Conservation (phyloP, 768 basidiomycete species). For the Mycena belliarum region DNA sequence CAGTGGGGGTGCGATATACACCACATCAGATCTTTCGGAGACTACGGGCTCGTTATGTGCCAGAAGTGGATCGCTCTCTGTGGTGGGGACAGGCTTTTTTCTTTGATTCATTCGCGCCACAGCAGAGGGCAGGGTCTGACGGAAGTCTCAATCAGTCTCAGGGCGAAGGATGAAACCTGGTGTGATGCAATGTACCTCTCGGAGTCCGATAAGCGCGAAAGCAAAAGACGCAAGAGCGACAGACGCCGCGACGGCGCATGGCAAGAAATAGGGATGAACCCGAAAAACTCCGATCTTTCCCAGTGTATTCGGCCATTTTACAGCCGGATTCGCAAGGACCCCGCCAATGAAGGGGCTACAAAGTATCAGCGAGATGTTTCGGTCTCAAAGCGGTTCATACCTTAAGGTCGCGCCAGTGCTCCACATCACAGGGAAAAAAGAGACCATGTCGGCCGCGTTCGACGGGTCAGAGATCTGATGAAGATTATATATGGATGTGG, state of each 20-base stretch:
- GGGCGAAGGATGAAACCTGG: no score
- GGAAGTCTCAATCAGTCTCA: no score
- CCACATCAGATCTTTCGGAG: no score
- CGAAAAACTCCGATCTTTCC: slow-evolving; percentile 12
- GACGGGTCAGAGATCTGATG: slow-evolving; percentile 1
- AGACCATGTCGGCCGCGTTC: slow-evolving; percentile 12
- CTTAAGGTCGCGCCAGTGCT: slow-evolving; percentile 3
- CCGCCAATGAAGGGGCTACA: slow-evolving; percentile 18
- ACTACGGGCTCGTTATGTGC: no score
- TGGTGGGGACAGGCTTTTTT: no score
- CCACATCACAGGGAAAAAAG: slow-evolving; percentile 11
- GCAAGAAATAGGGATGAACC: slow-evolving; percentile 11
- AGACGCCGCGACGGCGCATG: slow-evolving; percentile 1
- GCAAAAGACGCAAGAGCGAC: slow-evolving; percentile 6
- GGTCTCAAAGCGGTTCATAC: not conserved
- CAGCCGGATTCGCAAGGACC: slow-evolving; percentile 3
- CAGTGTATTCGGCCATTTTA: slow-evolving; percentile 13
- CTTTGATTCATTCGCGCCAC: no score
- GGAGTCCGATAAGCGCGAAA: slow-evolving; percentile 2
- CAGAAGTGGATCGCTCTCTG: no score
- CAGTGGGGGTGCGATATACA: no score
- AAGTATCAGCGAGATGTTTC: not conserved
- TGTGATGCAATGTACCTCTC: slow-evolving; percentile 6
- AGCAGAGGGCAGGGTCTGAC: no score
- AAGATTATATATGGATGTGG: no score